phyloP scores from a whole-genome alignment of 2,329 filamentous ascomycete species.

The Fusarium xylarioides region DNA sequence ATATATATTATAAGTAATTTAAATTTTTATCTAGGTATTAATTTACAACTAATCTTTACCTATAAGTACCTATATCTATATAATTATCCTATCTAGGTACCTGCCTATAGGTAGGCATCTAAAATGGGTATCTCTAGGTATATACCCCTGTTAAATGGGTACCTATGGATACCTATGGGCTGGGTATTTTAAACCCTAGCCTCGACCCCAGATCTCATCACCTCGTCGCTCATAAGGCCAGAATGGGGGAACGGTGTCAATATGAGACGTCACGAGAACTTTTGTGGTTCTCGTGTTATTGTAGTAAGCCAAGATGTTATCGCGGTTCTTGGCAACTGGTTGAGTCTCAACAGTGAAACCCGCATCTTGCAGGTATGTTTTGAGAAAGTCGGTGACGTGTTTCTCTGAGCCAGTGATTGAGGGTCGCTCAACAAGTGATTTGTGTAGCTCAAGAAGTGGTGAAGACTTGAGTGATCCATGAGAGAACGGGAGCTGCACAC shows the following conservation, averaged over 20 bases:
- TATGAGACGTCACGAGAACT: constrained; percentile 1
- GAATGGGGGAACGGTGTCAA: constrained; percentile 4
- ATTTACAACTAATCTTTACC: no score
- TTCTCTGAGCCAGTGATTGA: constrained; percentile 1
- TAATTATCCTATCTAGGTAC: no score
- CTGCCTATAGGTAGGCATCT: no score
- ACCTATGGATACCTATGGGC: no score
- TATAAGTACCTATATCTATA: no score
- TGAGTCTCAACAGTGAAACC: neutral
- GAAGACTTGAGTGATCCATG: fast-evolving
- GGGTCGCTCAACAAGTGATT: neutral
- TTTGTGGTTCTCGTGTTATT: neutral
- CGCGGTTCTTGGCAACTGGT: neutral
- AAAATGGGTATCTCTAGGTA: no score
- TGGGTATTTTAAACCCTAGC: no score
- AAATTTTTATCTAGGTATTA: no score
- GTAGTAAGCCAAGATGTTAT: constrained; percentile 2
- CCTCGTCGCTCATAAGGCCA: constrained; percentile 4
- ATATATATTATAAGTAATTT: no score
- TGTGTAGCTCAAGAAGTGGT: neutral
- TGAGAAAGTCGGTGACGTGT: neutral
- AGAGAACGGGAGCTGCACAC: neutral
- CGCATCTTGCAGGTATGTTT: neutral
- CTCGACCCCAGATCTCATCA: constrained; percentile 11
- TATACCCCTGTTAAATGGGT: no score